Percentiles rank a stretch among this genome's conserved stretches.
Evolutionary conservation across 202 grass and related monocot genomes (phyloP).

Genomic region (Saccharum hybrid): DNA sequence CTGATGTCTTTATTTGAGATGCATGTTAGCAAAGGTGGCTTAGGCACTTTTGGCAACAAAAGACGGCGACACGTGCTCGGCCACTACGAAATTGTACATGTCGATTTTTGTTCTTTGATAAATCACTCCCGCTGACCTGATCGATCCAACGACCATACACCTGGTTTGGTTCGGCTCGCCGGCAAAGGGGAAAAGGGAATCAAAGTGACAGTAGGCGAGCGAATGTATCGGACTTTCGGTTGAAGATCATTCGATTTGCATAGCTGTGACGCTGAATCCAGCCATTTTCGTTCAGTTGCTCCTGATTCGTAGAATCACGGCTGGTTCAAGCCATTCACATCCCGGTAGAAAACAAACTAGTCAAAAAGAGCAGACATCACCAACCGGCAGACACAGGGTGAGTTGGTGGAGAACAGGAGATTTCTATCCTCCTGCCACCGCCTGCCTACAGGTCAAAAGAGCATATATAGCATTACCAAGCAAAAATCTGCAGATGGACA

Average conservation of each 20-base stretch:
- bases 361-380: conserved; percentile 36
- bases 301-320: background rate
- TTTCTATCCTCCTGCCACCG: background rate
- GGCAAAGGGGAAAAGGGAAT: background rate
- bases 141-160: background rate
- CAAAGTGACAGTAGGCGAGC: background rate
- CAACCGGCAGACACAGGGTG: background rate
- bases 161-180: background rate
- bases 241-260: conserved; percentile 3
- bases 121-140: conserved; percentile 1
- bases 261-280: background rate
- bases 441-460: background rate
- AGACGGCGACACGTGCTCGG: background rate
- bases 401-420: conserved; percentile 14
- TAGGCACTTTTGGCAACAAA: background rate
- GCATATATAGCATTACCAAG: background rate
- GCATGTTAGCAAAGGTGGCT: background rate
- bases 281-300: conserved; percentile 1
- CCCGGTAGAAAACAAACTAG: background rate
- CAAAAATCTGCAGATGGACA: background rate
- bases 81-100: background rate
- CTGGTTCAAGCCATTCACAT: background rate
- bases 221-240: background rate
- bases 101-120: background rate
- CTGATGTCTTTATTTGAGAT: background rate